Evolutionary conservation across 345 rosid genomes (phyloP), one percentile per base, ranked within the genome.

Genomic region (Cardamine occulta): DNA sequence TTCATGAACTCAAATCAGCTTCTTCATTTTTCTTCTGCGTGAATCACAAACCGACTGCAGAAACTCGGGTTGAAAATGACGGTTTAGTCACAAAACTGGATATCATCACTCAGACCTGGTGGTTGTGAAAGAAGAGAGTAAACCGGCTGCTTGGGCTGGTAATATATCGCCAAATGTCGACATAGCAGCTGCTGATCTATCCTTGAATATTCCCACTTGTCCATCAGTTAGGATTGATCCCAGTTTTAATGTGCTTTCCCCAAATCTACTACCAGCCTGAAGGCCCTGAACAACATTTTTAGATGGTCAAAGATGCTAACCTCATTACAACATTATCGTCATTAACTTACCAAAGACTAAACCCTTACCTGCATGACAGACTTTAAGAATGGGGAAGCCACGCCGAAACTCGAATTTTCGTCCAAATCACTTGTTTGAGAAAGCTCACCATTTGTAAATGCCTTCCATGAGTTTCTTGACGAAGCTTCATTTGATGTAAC

Each of bases 151-250:
- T 77, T 90, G 98, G 58, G 85, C 88, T 4, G 99, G 99, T 73
- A 95, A 81, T 78, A 95, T 93, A 81, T 95, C 99, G 34, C 99
- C 96, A 66, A 95, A 95, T 7, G 98, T 87, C 32, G 98, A 95
- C 93, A 95, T 91, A 66, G 98, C 94, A 26, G 98, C 85, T 6
- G 97, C 93, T 44, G 99, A 92, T 86, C 94, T 85, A 75, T 95
- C 98, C 83, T 88, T 95, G 86, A 95, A 95, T 82, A 95, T 88
- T 59, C 97, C 98, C 24, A 89, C 99, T 80, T 95, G 99, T 70
- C 99, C 97, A 70, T 95, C 98, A 15, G 93, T 92, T 77, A 95
- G 80, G 21, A 92, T 95, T 34, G 97, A 88, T 64, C 99, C 97
- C 86, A 91, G 77, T 77, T 94, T 94, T 49, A 94, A 55, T 3